A percentile compares a stretch with the other conserved stretches of the same genome.
phyloP scores from a whole-genome alignment of 176 grass and related monocot species.

The Zoysia japonica region DNA sequence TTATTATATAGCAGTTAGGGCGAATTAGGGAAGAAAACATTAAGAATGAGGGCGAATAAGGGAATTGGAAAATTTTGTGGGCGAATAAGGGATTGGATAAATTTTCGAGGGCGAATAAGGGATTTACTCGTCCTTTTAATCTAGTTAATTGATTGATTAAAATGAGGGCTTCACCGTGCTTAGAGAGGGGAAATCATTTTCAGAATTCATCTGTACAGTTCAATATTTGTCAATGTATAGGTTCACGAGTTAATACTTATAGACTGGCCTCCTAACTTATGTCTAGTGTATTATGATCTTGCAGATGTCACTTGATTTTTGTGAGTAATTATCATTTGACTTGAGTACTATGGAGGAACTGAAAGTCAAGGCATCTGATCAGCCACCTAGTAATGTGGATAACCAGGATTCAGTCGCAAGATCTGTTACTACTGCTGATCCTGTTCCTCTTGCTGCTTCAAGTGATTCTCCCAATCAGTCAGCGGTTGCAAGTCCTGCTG shows the following conservation, averaged over 20 bases:
- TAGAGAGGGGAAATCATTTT: background rate
- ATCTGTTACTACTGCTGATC: conserved; percentile 32
- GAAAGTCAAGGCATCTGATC: conserved; percentile 55
- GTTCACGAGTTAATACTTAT: background rate
- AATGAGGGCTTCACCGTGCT: too few species aligned
- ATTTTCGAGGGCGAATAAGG: too few species aligned
- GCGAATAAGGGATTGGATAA: too few species aligned
- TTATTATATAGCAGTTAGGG: too few species aligned
- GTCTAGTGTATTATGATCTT: conserved; percentile 31
- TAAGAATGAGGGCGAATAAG: too few species aligned
- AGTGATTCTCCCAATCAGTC: conserved; percentile 36
- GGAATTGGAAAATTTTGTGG: too few species aligned
- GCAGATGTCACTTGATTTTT: conserved; percentile 35
- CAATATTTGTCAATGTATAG: background rate
- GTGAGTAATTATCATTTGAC: conserved; percentile 23
- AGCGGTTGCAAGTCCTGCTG: conserved; percentile 23
- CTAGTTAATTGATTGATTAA: too few species aligned
- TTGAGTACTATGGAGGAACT: conserved; percentile 57
- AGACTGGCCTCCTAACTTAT: conserved; percentile 16
- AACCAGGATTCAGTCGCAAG: conserved; percentile 45
- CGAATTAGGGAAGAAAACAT: too few species aligned
- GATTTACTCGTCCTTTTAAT: too few species aligned
- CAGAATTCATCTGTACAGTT: background rate
- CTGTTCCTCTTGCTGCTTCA: conserved; percentile 33
- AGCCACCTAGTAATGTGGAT: conserved; percentile 5